Conservation (phyloP, 345 rosid species). For the Lagerstroemia speciosa region DNA sequence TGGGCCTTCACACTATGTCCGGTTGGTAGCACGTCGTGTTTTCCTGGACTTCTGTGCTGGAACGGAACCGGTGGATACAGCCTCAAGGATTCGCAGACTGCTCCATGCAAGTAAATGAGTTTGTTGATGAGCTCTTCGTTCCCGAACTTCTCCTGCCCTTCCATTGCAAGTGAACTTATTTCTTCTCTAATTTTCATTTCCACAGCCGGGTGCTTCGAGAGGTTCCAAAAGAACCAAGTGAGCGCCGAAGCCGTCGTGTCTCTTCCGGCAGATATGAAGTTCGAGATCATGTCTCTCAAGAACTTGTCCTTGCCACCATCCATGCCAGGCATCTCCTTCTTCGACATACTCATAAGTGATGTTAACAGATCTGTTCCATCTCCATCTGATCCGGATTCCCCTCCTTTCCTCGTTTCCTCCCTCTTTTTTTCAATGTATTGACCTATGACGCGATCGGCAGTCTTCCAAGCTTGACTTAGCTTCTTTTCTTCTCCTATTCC, state of each 20-base stretch:
- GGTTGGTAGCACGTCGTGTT: conserved; percentile 25
- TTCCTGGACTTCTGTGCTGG: conserved; percentile 17
- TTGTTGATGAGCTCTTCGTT: conserved; percentile 2
- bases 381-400: not conserved
- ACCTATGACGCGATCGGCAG: conserved; percentile 12
- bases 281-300: conserved; percentile 36
- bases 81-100: conserved; percentile 25
- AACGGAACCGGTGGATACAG: conserved; percentile 29
- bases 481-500: conserved; percentile 33
- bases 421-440: conserved; percentile 21
- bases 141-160: conserved; percentile 2
- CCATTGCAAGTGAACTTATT: conserved; percentile 12
- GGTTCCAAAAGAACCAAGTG: conserved; percentile 43
- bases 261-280: conserved; percentile 49
- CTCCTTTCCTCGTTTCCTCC: conserved; percentile 9
- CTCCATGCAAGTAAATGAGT: conserved; percentile 30
- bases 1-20: conserved; percentile 22
- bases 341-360: conserved; percentile 16
- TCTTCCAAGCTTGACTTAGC: conserved; percentile 18
- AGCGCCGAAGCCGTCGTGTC: conserved; percentile 28
- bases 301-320: conserved; percentile 23
- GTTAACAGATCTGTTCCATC: conserved; percentile 25
- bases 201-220: conserved; percentile 21
- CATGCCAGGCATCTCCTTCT: conserved; percentile 1
- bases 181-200: conserved; percentile 36